phyloP scores from a whole-genome alignment of 2,329 filamentous ascomycete genomes.

The Rutstroemia sp. region DNA sequence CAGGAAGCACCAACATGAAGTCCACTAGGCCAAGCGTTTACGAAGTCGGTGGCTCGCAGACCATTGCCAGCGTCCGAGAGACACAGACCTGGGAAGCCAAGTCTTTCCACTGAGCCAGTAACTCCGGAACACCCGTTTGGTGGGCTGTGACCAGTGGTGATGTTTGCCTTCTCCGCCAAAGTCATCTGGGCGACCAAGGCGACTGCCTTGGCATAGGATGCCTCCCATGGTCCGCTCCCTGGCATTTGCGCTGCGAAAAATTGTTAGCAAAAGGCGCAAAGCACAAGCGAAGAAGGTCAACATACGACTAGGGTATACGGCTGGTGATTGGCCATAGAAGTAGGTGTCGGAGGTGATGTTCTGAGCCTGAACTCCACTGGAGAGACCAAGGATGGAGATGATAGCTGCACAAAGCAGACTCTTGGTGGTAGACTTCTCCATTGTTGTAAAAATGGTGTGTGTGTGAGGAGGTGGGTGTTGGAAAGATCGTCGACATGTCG shows the following conservation, averaged over 20 bases:
- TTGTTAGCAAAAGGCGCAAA: not conserved
- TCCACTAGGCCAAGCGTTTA: conserved; percentile 21
- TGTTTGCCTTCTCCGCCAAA: conserved; percentile 24
- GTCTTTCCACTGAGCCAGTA: conserved; percentile 43
- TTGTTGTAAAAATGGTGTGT: not conserved
- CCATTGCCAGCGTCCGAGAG: conserved; percentile 64
- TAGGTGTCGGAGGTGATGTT: conserved; percentile 28
- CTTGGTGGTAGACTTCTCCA: not conserved
- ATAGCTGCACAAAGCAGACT: not conserved
- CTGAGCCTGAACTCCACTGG: not conserved
- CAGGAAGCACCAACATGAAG: conserved; percentile 36
- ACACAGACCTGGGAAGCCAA: conserved; percentile 54
- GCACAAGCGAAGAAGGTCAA: not conserved
- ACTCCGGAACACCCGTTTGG: conserved; percentile 23
- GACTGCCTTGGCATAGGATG: conserved; percentile 62
- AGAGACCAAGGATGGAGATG: not conserved
- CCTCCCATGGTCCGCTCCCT: conserved; percentile 43
- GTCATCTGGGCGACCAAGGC: conserved; percentile 51
- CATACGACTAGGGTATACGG: conserved; percentile 32
- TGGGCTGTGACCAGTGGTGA: conserved; percentile 47
- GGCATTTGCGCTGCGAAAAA: conserved; percentile 23
- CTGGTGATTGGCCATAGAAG: conserved; percentile 34
- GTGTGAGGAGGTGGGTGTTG: no score
- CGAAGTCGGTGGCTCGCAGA: conserved; percentile 53
- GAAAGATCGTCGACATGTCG: no score